phyloP scores from a whole-genome alignment of 352 stramenopile species.

The Hyaloperonospora brassicae region DNA sequence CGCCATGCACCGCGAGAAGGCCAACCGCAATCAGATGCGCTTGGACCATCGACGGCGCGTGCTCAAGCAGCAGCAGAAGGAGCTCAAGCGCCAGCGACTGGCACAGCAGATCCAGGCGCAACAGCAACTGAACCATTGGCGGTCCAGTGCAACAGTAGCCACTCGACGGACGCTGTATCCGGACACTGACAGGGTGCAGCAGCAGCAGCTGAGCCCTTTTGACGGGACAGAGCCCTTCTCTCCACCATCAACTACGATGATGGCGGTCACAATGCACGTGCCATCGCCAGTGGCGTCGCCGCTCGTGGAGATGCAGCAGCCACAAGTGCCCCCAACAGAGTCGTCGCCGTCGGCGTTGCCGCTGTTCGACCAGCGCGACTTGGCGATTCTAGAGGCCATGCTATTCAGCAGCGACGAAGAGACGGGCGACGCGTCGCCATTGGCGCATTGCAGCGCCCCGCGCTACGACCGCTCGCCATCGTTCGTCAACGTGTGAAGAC shows the following conservation, averaged over 20 bases:
- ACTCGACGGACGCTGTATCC: slow-evolving; percentile 29
- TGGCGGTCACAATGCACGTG: slow-evolving; percentile 13
- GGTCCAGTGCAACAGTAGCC: slow-evolving; percentile 17
- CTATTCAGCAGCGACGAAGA: slow-evolving; percentile 53
- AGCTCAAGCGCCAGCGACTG: slow-evolving; percentile 33
- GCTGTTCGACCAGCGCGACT: slow-evolving; percentile 38
- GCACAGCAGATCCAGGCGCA: slow-evolving; percentile 25
- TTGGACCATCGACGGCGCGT: slow-evolving; percentile 51
- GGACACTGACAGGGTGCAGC: slow-evolving; percentile 7
- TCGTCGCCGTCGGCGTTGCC: slow-evolving; percentile 13
- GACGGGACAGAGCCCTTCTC: slow-evolving; percentile 13
- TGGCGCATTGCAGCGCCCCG: slow-evolving; percentile 19
- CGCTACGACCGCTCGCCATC: slow-evolving; percentile 23
- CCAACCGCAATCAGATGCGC: slow-evolving; percentile 70
- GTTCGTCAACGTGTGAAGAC: slow-evolving; percentile 35
- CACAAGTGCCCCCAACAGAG: slow-evolving; percentile 3
- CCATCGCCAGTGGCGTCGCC: slow-evolving; percentile 4
- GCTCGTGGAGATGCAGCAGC: slow-evolving; percentile 1
- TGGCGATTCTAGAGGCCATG: slow-evolving; percentile 45
- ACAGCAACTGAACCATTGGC: slow-evolving; percentile 16
- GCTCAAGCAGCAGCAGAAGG: slow-evolving; percentile 43
- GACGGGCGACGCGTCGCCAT: slow-evolving; percentile 8
- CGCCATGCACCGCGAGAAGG: slow-evolving; percentile 57
- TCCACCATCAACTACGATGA: slow-evolving; percentile 12
- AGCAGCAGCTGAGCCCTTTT: slow-evolving; percentile 6